phyloP scores from a whole-genome alignment of 2,329 filamentous ascomycete species.

The Pochonia chlamydosporia region DNA sequence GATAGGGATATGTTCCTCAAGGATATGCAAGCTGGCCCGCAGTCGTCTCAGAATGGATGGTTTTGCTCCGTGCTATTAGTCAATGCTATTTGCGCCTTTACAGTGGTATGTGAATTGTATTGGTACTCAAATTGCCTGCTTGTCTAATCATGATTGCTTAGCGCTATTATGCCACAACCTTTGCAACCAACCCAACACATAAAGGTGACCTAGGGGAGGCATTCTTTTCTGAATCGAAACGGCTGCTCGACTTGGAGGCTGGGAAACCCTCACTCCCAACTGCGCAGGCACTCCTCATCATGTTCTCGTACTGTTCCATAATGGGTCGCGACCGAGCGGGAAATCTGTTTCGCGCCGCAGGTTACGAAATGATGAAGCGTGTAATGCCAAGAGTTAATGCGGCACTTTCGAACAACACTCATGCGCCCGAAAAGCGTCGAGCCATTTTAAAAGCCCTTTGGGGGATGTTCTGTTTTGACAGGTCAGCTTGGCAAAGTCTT shows the following conservation, averaged over 20 bases:
- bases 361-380: slow-evolving; percentile 3
- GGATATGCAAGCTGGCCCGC: not conserved
- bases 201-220: not conserved
- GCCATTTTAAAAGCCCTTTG: not conserved
- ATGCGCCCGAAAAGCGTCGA: not conserved
- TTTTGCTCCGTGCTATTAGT: slow-evolving; percentile 2
- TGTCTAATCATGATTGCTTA: not conserved
- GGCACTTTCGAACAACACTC: not conserved
- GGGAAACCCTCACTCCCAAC: not conserved
- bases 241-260: not conserved
- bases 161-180: not conserved
- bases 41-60: not conserved
- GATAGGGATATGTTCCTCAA: slow-evolving; percentile 3
- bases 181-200: too few relatives aligned
- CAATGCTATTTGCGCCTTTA: slow-evolving; percentile 4
- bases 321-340: slow-evolving; percentile 2
- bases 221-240: slow-evolving; percentile 1
- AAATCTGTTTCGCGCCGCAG: not conserved
- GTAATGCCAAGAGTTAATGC: not conserved
- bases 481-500: not conserved
- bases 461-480: slow-evolving; percentile 3
- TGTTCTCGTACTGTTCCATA: not conserved
- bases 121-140: not conserved
- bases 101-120: not conserved
- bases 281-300: slow-evolving; percentile 3